Base-by-base conservation (phyloP, 176 grass and related monocot species). In the Musa schizocarpa region DNA sequence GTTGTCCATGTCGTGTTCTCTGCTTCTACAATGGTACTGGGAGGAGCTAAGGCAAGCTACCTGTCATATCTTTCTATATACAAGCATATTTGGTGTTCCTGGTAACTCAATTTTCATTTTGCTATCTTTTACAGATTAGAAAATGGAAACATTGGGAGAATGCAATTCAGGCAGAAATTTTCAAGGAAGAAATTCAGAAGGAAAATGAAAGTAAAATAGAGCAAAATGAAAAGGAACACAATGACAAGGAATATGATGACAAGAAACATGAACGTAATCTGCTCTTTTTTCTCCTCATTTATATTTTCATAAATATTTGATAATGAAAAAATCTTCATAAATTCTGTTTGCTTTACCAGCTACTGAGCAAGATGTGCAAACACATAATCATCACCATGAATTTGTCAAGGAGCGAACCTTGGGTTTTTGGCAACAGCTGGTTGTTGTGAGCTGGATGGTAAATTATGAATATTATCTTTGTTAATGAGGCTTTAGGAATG, bases 1-100 rank as follows among this genome's bases (percentile, higher is more conserved):
- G 82, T 91, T 50, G 84, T 82, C 4, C 95, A 98, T 82, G 91
- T 98, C 62, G 50, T 91, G 79, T 84, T 98, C 51, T 91, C 84
- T 56, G 86, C 85, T 52, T 26, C 77, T 17, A 98, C 90, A 61
- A 48, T 93, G 64, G 69, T 91, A 82, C 77, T 98, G 53, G 94
- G 88, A 82, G 75, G 79, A 53, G 73, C 73, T 50, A 90, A 93
- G 86, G 94, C 93, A 83, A 9, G 43, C 52, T 53, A 49, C 16
- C n/a, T 58, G 13, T 2, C 55, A 75, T 24, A 10, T 65, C 0
- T 43, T 68, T 68, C 48, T 70, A 11, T n/a, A 52, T 19, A 70
- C 5, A 9, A 0, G 14, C 16, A 50, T 70, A 7, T 19, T 50
- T 70, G 68, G 1, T 5, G 26, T 26, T 29, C 16, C 26, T 26